Base-by-base conservation (phyloP, 2,329 filamentous ascomycete genomes). In the Sphaerulina vaccinii region DNA sequence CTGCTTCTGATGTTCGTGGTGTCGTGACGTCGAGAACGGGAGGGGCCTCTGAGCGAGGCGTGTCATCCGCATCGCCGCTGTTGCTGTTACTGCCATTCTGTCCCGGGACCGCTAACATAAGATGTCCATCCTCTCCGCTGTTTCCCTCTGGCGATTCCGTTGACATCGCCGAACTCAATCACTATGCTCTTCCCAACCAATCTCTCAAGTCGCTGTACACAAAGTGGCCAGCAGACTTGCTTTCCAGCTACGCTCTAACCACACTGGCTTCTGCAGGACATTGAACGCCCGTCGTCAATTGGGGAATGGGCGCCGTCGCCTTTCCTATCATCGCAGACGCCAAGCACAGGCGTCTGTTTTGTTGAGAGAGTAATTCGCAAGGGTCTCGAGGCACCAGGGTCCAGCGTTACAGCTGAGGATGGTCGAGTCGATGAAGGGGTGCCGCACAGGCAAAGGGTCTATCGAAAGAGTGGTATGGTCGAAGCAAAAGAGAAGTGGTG, bases 11-110 rank as follows among this genome's bases (percentile, higher is more conserved):
- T 6, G 56, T 52, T 32, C 48, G 49, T 35, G 55, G 58, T 23
- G 61, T 61, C 21, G 56, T 48, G n/a, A 62, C 52, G 49, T 61
- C 60, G 37, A 63, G 51, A 7, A 53, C 51, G 16, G 66, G 67
- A 46, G 71, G 71, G 40, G 68, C 55, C 59, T 73, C 72, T 5
- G 71, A 72, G 51, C 70, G 68, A 41, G 71, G 70, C 11, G 71
- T 74, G 56, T 61, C 65, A 62, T 72, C 70, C 29, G 62, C 57
- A 49, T 71, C 65, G 32, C 64, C 64, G 55, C 55, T 41, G 41
- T 44, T 38, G 45, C 44, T 24, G 35, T 49, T 18, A 36, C 45
- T 44, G 46, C 50, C 33, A 23, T 39, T 49, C 40, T 55, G 52
- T 47, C 40, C 56, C 49, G 21, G 23, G 18, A 33, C 32, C n/a